Base-by-base conservation (phyloP, 2,329 filamentous ascomycete species). In the Alternaria alternata region DNA sequence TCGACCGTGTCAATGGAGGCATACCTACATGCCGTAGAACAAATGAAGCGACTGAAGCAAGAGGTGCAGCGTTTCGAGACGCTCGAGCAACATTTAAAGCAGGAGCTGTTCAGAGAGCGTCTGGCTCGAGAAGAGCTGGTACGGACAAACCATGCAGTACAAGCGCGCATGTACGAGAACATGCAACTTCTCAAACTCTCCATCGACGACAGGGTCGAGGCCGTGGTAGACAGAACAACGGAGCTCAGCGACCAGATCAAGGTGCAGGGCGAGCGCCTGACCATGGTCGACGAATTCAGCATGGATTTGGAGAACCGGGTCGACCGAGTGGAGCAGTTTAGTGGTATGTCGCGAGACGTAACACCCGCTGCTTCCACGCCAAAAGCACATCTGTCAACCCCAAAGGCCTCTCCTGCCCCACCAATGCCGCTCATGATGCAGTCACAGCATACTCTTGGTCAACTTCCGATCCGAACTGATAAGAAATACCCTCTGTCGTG, bases 151-250 rank as follows among this genome's bases (percentile, higher is more conserved):
- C 76, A 72, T 59, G 67, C 63, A 1, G 67, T 79, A 26, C 74
- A 80, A 57, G 72, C 69, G 24, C 72, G 75, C 38, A 61, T 79
- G 61, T 80, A 79, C 59, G 64, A 78, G 54, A 79, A 79, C 62
- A 78, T 78, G 76, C 70, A 72, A 46, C 59, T 70, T 14, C 44
- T 80, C 53, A 79, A 79, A 59, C 69, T 79, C 36, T 69, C 73
- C 48, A 75, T 80, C 69, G 78, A 80, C 55, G 78, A 80, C 63
- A 75, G 73, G 63, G 73, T 79, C 36, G 78, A 80, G 64, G 77
- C 75, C 7, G 76, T 79, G n/a, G 75, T 80, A 20, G 77, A 80
- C 63, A 73, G 74, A 61, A 78, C 76, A 34, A 75, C 77, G 18
- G 74, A 78, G 38, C 75, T 74, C 64, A 71, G 74, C 49, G 73